Base-by-base conservation (phyloP, 169 alveolate species). In the Plasmodium vinckei region DNA sequence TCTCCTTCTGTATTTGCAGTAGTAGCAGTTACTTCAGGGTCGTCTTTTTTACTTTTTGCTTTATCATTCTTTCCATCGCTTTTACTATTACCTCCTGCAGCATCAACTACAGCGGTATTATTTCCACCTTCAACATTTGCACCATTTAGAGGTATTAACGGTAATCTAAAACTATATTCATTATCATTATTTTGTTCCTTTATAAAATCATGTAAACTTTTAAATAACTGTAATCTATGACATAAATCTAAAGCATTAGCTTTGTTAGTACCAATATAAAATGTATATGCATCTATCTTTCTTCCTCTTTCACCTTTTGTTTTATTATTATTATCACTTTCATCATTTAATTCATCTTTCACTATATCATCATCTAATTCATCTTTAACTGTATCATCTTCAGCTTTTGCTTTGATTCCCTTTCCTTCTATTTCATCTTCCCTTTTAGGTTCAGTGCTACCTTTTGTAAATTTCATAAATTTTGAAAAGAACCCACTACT, bases 91-190 rank as follows among this genome's bases (percentile, higher is more conserved):
- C 15, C 54, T 10, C 25, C 6, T 6, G 5, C 39, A n/a, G 27
- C 19, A n/a, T n/a, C 73, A n/a, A 39, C 51, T 10, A 19, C 57
- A 9, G 21, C 49, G 3, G 1, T 5, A 27, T 27, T 27, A 27
- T 27, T 27, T 27, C 4, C 42, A 33, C 1, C 7, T 3, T 33
- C 42, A 33, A 0, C 5, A 33, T 33, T 33, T 7, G 42, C 7
- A 33, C 7, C 5, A 33, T 2, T 33, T 33, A 5, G 7, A 33
- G 42, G 42, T 57, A 33, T 77, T 27, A 69, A 21, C 23, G 97
- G 95, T 10, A 94, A 94, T 42, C 82, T 88, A 94, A 95, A 94
- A 23, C 95, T 94, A 54, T 88, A 75, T 23, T 86, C 92, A n/a
- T 72, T 69, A 10, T 92, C 92, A 15, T 94, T 94, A 87, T 94